phyloP scores from a whole-genome alignment of 116 monocot genomes.

The Iris pallida region DNA sequence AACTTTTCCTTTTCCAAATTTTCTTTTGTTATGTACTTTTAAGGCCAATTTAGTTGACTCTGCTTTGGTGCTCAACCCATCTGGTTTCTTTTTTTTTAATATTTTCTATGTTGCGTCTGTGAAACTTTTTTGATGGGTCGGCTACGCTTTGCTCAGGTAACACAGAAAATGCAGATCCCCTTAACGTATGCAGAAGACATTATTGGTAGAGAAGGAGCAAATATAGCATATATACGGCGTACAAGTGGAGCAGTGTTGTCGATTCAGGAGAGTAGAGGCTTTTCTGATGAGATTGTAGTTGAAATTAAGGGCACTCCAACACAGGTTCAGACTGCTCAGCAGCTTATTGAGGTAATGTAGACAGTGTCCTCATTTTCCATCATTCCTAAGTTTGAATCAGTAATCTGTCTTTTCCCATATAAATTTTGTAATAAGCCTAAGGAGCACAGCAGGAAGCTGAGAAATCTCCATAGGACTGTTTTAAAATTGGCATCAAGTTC shows the following conservation, averaged over 20 bases:
- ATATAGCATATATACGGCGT: constrained; percentile 56
- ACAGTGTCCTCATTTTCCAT: not conserved
- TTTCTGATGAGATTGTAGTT: constrained; percentile 64
- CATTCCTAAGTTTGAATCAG: not conserved
- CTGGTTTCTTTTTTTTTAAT: no score
- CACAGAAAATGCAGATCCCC: constrained; percentile 82
- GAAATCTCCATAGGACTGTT: no score
- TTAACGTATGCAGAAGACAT: constrained; percentile 67
- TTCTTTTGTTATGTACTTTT: no score
- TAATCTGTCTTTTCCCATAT: not conserved
- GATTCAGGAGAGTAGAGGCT: constrained; percentile 49
- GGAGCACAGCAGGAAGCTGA: not conserved
- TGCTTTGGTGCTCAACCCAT: no score
- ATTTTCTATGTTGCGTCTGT: no score
- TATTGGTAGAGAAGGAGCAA: constrained; percentile 61
- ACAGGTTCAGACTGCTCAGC: constrained; percentile 68
- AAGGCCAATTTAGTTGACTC: no score
- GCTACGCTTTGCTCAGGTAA: constrained; percentile 31
- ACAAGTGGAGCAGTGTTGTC: constrained; percentile 61
- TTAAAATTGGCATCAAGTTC: no score
- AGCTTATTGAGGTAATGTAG: constrained; percentile 56
- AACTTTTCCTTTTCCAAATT: no score
- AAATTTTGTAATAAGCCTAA: not conserved
- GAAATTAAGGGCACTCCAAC: constrained; percentile 69
- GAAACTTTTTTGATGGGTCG: not conserved